Percentiles rank a stretch among this genome's conserved stretches.
Conservation (phyloP, 2,329 filamentous ascomycete species). For the Aspergillus sclerotialis region DNA sequence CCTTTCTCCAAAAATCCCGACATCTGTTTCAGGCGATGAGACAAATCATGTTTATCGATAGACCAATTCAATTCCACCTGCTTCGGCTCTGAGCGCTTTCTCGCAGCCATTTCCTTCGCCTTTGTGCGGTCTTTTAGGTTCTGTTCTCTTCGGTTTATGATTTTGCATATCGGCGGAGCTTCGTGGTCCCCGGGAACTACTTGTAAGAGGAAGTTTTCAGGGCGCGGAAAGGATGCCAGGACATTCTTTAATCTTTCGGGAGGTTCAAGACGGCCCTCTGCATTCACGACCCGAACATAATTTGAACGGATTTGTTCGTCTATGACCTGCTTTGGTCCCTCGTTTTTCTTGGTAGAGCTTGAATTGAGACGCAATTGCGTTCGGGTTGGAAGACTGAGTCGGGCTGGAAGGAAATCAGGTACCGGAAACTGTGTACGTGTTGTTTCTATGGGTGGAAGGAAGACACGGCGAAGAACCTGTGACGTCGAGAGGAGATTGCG, state of each 20-base stretch:
- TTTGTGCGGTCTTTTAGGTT: constrained; percentile 38
- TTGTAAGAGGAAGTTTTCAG: constrained; percentile 46
- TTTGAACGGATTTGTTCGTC: constrained; percentile 29
- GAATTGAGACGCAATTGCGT: constrained; percentile 13
- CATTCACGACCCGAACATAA: constrained; percentile 28
- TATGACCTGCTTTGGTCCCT: constrained; percentile 12
- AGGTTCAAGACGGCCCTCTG: constrained; percentile 22
- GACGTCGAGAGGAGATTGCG: constrained; percentile 26
- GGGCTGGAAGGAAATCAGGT: no score
- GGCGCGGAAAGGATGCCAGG: constrained; percentile 42
- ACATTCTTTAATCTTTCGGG: constrained; percentile 21
- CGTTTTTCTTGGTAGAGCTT: constrained; percentile 4
- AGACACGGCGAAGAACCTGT: constrained; percentile 24
- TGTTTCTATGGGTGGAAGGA: constrained; percentile 15
- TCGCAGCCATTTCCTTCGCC: constrained; percentile 31
- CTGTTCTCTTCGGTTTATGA: constrained; percentile 54
- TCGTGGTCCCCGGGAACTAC: constrained; percentile 30
- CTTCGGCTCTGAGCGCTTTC: constrained; percentile 47
- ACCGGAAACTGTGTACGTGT: constrained; percentile 9
- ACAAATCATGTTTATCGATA: constrained; percentile 68
- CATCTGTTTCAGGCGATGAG: constrained; percentile 62
- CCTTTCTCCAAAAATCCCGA: constrained; percentile 66
- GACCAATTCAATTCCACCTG: constrained; percentile 88
- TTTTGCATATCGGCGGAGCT: constrained; percentile 59
- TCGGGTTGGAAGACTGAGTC: constrained; percentile 4